These are phyloP conservation scores for Suaeda aralocaspica DNA, from an alignment of 148 eudicot genomes.

Conservation along the genomic window DNA sequence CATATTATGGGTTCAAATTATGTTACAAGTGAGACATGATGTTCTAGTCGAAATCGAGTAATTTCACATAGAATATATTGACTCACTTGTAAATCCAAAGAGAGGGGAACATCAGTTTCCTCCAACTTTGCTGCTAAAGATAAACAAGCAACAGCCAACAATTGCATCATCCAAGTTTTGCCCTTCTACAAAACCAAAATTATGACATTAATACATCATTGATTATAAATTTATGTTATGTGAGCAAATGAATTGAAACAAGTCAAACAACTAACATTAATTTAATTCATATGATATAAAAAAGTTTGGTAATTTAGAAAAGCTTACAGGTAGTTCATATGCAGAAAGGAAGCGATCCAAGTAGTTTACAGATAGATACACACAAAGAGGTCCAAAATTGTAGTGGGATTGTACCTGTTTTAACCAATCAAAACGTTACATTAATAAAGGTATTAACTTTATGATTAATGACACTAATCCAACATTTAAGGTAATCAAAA, in stretches of 20 bases:
- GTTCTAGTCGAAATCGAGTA: neutral
- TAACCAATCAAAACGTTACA: slow-evolving; percentile 16
- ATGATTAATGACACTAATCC: slow-evolving; percentile 3
- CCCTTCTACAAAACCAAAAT: slow-evolving; percentile 34
- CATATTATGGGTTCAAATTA: neutral
- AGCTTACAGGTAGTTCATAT: slow-evolving; percentile 61
- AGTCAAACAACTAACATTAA: no score
- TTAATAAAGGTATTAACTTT: neutral
- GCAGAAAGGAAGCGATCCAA: slow-evolving; percentile 70
- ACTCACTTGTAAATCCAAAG: slow-evolving; percentile 66
- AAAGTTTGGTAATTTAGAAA: neutral
- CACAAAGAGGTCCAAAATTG: slow-evolving; percentile 71
- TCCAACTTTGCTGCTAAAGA: slow-evolving; percentile 74
- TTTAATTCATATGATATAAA: no score
- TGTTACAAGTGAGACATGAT: no score
- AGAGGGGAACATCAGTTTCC: slow-evolving; percentile 59
- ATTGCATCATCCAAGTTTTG: slow-evolving; percentile 73
- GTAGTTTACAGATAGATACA: slow-evolving; percentile 61
- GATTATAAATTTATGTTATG: no score
- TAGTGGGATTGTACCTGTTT: slow-evolving; percentile 65
- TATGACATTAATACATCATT: no score
- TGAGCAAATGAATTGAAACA: neutral
- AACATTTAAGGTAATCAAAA: neutral
- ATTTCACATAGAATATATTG: neutral
- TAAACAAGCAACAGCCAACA: slow-evolving; percentile 68